phyloP scores from a whole-genome alignment of 2,329 filamentous ascomycete species.

The Metarhizium guizhouense region DNA sequence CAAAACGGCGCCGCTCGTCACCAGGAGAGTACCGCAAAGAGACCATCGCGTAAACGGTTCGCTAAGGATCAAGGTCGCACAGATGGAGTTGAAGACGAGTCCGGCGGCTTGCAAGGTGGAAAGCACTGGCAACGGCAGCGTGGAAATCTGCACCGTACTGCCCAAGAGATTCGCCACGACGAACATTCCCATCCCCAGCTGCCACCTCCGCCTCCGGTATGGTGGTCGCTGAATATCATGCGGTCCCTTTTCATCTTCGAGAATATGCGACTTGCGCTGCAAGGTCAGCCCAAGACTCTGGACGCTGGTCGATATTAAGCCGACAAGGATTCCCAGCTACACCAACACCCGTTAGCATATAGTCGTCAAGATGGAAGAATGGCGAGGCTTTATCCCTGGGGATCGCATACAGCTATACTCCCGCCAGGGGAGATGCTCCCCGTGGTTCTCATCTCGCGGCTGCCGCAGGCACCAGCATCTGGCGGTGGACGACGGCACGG shows the following conservation, averaged over 20 bases:
- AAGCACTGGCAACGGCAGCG: conserved; percentile 83
- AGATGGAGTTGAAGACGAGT: conserved; percentile 96
- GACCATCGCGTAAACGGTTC: conserved; percentile 94
- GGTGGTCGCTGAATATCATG: conserved; percentile 76
- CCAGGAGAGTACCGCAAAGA: conserved; percentile 79
- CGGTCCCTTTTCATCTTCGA: conserved; percentile 86
- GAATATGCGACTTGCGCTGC: conserved; percentile 94
- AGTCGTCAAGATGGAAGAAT: not conserved
- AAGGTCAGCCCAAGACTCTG: conserved; percentile 92
- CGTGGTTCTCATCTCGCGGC: conserved; percentile 57
- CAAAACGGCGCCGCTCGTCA: conserved; percentile 78
- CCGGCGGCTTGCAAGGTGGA: conserved; percentile 94
- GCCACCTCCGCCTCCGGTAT: conserved; percentile 87
- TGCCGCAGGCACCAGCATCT: conserved; percentile 36
- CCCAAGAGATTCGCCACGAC: conserved; percentile 88
- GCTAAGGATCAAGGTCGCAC: conserved; percentile 83
- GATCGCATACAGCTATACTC: conserved; percentile 59
- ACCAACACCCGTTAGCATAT: conserved; percentile 8
- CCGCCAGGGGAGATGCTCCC: conserved; percentile 70
- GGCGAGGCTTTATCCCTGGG: not conserved
- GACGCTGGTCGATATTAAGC: conserved; percentile 84
- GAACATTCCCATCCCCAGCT: conserved; percentile 96
- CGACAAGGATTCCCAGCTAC: conserved; percentile 86
- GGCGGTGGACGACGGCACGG: conserved; percentile 17
- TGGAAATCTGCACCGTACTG: conserved; percentile 95